A percentile compares a stretch with the other conserved stretches of the same genome.
phyloP scores from a whole-genome alignment of 192 early-diverging fungal species.

The Rhizophagus prolifer region DNA sequence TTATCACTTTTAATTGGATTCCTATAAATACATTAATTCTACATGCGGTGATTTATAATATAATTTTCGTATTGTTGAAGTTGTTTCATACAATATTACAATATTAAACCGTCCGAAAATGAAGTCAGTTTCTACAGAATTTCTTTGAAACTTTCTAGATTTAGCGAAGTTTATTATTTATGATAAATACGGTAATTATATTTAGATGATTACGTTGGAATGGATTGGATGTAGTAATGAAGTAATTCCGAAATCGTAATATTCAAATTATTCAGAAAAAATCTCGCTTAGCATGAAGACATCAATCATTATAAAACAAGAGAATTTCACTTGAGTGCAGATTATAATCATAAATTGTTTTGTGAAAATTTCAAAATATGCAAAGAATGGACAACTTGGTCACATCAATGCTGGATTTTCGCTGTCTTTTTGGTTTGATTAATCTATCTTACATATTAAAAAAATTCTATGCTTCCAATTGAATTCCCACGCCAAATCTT shows the following conservation, averaged over 20 bases:
- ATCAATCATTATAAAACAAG: background rate
- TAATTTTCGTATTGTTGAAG: too few species aligned
- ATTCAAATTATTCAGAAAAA: background rate
- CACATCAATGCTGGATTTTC: background rate
- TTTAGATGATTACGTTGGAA: background rate
- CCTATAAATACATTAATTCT: background rate
- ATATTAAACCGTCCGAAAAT: too few species aligned
- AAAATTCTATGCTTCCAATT: constrained; percentile 27
- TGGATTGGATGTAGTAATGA: background rate
- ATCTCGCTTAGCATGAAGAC: background rate
- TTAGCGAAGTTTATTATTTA: too few species aligned
- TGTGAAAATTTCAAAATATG: background rate
- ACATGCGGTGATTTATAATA: background rate
- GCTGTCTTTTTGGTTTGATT: background rate
- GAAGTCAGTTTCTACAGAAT: too few species aligned
- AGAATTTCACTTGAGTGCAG: background rate
- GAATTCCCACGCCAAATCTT: constrained; percentile 23
- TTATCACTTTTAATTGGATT: too few species aligned
- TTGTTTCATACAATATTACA: too few species aligned
- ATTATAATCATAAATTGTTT: background rate
- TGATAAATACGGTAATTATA: too few species aligned
- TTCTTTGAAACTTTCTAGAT: too few species aligned
- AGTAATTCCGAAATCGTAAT: background rate
- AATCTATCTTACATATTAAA: constrained; percentile 1
- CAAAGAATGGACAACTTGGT: background rate